Evolutionary conservation across 805 yeast species (phyloP).

Genomic region (Candida nanaspora): DNA sequence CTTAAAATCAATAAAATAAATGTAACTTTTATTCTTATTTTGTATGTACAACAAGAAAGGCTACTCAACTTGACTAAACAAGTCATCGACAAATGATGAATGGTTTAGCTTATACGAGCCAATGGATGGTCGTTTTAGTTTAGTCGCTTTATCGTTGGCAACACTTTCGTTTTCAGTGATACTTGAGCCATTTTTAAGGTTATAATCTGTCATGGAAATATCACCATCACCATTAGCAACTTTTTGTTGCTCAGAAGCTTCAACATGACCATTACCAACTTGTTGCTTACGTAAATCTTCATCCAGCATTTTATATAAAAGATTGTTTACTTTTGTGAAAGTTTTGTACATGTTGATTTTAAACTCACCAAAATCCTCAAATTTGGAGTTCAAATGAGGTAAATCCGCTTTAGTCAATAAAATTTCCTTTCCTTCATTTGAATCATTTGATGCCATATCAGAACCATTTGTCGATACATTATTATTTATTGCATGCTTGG

Average conservation of each 20-base stretch:
- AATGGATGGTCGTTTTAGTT: background rate
- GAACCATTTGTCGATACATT: too few species aligned
- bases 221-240: too few species aligned
- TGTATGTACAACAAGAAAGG: too few species aligned
- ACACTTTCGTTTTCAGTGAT: too few species aligned
- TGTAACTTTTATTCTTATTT: too few species aligned
- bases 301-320: conserved; percentile 1
- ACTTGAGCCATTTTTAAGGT: too few species aligned
- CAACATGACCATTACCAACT: background rate
- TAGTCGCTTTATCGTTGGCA: background rate
- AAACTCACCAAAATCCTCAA: conserved; percentile 10
- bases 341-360: conserved; percentile 14
- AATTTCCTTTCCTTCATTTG: conserved; percentile 1
- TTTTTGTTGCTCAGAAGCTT: too few species aligned
- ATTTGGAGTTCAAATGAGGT: background rate
- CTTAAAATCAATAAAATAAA: too few species aligned
- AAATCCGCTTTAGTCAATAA: background rate
- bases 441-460: background rate
- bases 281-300: background rate
- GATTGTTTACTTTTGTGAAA: conserved; percentile 7
- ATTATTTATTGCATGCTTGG: background rate
- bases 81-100: conserved; percentile 1
- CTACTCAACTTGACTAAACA: background rate
- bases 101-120: background rate
- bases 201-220: too few species aligned